Conservation (phyloP, 352 stramenopile genomes). For the Phytophthora cactorum region DNA sequence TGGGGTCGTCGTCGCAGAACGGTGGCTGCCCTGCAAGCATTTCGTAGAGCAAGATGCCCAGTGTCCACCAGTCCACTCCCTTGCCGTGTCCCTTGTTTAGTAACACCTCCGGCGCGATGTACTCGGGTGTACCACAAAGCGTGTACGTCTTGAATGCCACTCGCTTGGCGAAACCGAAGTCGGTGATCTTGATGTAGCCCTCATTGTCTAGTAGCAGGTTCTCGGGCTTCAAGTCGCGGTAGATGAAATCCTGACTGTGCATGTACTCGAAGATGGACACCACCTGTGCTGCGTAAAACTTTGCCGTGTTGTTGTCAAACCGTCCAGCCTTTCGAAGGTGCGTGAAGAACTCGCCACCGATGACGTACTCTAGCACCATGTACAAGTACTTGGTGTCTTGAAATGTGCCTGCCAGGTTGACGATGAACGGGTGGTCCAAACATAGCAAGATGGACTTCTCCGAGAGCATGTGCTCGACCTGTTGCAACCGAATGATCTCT, state of each 20-base stretch:
- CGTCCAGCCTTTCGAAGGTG: slow-evolving; percentile 93
- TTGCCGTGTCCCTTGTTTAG: slow-evolving; percentile 91
- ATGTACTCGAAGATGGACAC: slow-evolving; percentile 98
- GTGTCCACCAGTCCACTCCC: slow-evolving; percentile 96
- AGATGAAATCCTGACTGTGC: slow-evolving; percentile 96
- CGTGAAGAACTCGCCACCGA: slow-evolving; percentile 98
- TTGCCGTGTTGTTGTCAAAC: slow-evolving; percentile 93
- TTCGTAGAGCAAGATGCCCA: slow-evolving; percentile 97
- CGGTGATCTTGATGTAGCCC: slow-evolving; percentile 97
- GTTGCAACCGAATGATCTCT: slow-evolving; percentile 95
- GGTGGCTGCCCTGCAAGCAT: slow-evolving; percentile 97
- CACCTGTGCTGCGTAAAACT: slow-evolving; percentile 95
- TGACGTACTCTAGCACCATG: slow-evolving; percentile 98
- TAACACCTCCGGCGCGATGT: slow-evolving; percentile 93
- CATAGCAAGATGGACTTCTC: slow-evolving; percentile 96
- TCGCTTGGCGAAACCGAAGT: slow-evolving; percentile 94
- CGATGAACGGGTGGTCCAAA: slow-evolving; percentile 96
- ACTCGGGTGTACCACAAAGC: slow-evolving; percentile 94
- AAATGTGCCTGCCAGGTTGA: slow-evolving; percentile 95
- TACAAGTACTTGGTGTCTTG: slow-evolving; percentile 96
- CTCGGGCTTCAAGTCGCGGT: slow-evolving; percentile 96
- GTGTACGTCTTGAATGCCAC: slow-evolving; percentile 96
- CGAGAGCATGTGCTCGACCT: slow-evolving; percentile 98
- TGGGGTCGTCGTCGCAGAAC: slow-evolving; percentile 96
- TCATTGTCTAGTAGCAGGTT: slow-evolving; percentile 95